Evolutionary conservation across 2,329 filamentous ascomycete species (phyloP).

Genomic region (Aspergillus arachidicola): DNA sequence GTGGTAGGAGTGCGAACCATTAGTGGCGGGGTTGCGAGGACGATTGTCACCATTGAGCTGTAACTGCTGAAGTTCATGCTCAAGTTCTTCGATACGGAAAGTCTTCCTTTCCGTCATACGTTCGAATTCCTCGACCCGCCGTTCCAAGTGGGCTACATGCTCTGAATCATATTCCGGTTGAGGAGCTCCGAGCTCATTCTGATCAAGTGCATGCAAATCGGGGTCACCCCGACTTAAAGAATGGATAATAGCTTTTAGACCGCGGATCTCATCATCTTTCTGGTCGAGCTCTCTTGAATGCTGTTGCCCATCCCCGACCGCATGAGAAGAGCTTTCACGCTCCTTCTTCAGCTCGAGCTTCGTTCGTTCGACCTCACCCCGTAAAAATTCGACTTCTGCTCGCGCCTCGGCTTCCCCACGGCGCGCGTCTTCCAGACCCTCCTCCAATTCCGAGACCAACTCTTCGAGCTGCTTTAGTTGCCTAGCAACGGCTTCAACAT

Average conservation of each 20-base stretch:
- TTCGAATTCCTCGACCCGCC: slow-evolving; percentile 78
- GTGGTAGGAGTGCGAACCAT: slow-evolving; percentile 35
- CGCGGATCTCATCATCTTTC: slow-evolving; percentile 95
- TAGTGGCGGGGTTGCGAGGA: slow-evolving; percentile 41
- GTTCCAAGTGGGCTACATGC: slow-evolving; percentile 69
- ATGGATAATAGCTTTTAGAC: slow-evolving; percentile 96
- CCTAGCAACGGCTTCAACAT: slow-evolving; percentile 86
- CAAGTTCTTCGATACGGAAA: slow-evolving; percentile 78
- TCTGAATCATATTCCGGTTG: slow-evolving; percentile 52
- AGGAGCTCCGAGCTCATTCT: slow-evolving; percentile 28
- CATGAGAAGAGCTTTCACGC: slow-evolving; percentile 73
- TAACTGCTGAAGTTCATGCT: slow-evolving; percentile 68
- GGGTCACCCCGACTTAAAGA: slow-evolving; percentile 73
- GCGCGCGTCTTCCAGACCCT: slow-evolving; percentile 91
- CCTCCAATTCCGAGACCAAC: slow-evolving; percentile 93
- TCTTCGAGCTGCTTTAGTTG: slow-evolving; percentile 96
- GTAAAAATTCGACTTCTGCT: slow-evolving; percentile 91
- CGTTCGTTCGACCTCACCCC: slow-evolving; percentile 91
- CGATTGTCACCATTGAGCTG: slow-evolving; percentile 32
- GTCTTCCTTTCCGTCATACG: slow-evolving; percentile 72
- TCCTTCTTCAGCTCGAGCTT: slow-evolving; percentile 85
- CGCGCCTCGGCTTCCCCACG: slow-evolving; percentile 93
- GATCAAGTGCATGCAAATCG: slow-evolving; percentile 29
- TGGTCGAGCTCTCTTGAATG: slow-evolving; percentile 79
- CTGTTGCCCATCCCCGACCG: slow-evolving; percentile 45